phyloP scores from a whole-genome alignment of 768 basidiomycete species.

The Paxillus ammoniavirescens region DNA sequence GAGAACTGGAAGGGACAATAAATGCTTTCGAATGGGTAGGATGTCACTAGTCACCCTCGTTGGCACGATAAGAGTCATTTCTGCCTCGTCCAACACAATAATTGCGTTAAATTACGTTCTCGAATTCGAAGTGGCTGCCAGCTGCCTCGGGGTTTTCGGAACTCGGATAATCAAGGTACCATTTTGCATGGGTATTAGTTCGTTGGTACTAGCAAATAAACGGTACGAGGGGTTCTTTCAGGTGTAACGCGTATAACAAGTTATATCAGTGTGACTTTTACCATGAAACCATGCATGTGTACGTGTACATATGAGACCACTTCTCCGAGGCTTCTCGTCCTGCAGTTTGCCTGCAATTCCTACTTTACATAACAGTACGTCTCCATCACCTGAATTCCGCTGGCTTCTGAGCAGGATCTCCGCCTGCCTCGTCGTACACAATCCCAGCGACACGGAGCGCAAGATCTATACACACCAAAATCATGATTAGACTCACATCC shows the following conservation, averaged over 20 bases:
- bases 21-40: neutral
- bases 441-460: slow-evolving; percentile 83
- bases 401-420: slow-evolving; percentile 74
- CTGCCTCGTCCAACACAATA: slow-evolving; percentile 2
- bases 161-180: neutral
- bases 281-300: too few relatives aligned
- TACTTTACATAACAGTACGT: slow-evolving; percentile 1
- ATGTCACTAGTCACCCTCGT: neutral
- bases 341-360: neutral
- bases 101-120: slow-evolving; percentile 22
- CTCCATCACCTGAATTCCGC: slow-evolving; percentile 65
- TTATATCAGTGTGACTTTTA: too few relatives aligned
- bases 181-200: too few relatives aligned
- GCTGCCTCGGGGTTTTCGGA: neutral
- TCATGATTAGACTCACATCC: slow-evolving; percentile 1
- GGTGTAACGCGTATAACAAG: too few relatives aligned
- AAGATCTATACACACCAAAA: slow-evolving; percentile 52
- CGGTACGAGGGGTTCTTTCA: too few relatives aligned
- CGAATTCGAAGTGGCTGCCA: neutral
- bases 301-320: too few relatives aligned
- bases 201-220: too few relatives aligned
- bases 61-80: neutral
- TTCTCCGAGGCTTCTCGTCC: neutral
- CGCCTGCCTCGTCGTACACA: slow-evolving; percentile 80
- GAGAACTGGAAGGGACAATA: neutral